Percentiles rank a stretch among this genome's conserved stretches.
phyloP scores from a whole-genome alignment of 257 asterid species.

The Nicotiana noctiflora region DNA sequence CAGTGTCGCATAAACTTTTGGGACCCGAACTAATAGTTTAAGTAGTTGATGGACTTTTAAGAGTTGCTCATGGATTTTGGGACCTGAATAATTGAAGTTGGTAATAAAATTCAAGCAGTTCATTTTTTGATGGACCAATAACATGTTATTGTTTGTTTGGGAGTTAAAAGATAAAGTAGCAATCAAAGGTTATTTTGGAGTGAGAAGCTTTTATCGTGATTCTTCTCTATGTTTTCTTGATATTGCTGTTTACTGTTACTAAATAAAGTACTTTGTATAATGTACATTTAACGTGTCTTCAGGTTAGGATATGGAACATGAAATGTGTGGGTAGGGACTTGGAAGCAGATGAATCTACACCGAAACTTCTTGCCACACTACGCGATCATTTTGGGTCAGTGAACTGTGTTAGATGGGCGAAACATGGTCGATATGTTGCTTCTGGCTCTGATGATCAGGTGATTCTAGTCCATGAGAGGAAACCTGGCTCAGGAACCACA shows the following conservation, averaged over 20 bases:
- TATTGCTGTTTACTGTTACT: neutral
- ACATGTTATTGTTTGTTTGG: neutral
- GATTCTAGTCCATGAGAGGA: constrained; percentile 88
- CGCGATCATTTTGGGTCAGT: constrained; percentile 98
- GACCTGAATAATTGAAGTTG: neutral
- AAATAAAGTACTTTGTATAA: neutral
- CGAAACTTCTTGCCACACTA: constrained; percentile 81
- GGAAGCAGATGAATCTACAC: constrained; percentile 45
- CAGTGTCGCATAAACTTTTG: neutral
- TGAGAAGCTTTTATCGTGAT: neutral
- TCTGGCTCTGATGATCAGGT: constrained; percentile 99
- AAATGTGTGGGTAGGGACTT: constrained; percentile 64
- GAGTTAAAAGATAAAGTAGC: neutral
- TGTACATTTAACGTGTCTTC: constrained; percentile 11
- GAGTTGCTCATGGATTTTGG: neutral
- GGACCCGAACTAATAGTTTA: neutral
- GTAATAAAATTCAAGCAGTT: neutral
- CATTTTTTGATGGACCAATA: neutral
- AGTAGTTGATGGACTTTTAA: neutral
- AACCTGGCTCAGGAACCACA: constrained; percentile 93
- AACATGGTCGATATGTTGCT: constrained; percentile 87
- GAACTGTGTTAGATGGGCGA: constrained; percentile 98
- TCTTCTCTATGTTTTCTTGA: neutral
- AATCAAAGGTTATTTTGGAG: neutral
- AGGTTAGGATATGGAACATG: constrained; percentile 99